Percentiles rank a stretch among this genome's conserved stretches.
Evolutionary conservation across 169 alveolate species (phyloP).

Genomic region (Plasmodium sp.): DNA sequence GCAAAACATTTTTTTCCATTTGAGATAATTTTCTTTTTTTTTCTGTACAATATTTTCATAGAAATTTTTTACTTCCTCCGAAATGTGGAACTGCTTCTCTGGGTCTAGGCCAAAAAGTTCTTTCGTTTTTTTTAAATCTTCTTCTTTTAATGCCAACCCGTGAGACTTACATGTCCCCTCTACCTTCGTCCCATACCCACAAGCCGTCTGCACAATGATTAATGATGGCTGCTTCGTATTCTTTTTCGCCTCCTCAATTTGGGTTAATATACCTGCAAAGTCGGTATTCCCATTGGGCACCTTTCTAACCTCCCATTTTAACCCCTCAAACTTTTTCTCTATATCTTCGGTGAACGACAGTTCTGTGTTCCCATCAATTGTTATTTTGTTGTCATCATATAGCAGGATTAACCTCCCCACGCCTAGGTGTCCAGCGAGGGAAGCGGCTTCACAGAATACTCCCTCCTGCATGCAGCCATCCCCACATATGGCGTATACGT

Average conservation of each 20-base stretch:
- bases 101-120: constrained; percentile 77
- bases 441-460: constrained; percentile 86
- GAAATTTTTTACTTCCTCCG: constrained; percentile 77
- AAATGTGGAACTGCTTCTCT: constrained; percentile 80
- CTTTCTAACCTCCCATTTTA: constrained; percentile 82
- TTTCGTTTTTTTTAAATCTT: constrained; percentile 81
- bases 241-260: constrained; percentile 82
- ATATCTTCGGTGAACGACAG: constrained; percentile 83
- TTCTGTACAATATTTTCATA: constrained; percentile 62
- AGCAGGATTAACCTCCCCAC: constrained; percentile 83
- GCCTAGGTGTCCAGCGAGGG: constrained; percentile 87
- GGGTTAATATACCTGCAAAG: constrained; percentile 24
- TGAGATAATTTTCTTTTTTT: constrained; percentile 68
- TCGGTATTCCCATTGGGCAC: constrained; percentile 75
- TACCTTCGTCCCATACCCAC: constrained; percentile 83
- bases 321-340: constrained; percentile 76
- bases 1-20: constrained; percentile 77
- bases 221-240: constrained; percentile 84
- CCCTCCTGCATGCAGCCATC: constrained; percentile 91
- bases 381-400: constrained; percentile 85
- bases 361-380: constrained; percentile 85
- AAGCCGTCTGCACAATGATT: constrained; percentile 81
- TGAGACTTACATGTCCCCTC: constrained; percentile 88
- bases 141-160: constrained; percentile 87
- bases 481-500: constrained; percentile 82